Conservation (phyloP, 2,329 filamentous ascomycete genomes). For the Plectosphaerella plurivora region DNA sequence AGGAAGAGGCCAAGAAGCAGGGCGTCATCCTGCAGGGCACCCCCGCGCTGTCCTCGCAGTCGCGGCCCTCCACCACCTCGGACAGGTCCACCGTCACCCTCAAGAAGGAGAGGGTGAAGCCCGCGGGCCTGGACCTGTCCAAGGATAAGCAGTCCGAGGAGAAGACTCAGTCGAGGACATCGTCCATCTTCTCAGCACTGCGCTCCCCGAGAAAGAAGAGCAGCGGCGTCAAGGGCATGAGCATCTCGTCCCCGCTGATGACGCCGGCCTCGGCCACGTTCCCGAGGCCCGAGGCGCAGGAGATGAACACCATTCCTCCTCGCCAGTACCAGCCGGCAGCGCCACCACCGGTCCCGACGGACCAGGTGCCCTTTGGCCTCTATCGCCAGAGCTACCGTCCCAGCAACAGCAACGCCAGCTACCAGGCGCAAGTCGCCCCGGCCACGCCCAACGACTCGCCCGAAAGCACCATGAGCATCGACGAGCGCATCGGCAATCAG, state of each 20-base stretch:
- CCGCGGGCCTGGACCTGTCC: slow-evolving; percentile 43
- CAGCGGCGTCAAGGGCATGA: slow-evolving; percentile 47
- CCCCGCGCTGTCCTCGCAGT: slow-evolving; percentile 26
- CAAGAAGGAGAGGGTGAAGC: slow-evolving; percentile 45
- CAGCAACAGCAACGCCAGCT: slow-evolving; percentile 6
- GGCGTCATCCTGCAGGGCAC: slow-evolving; percentile 44
- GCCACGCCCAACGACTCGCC: slow-evolving; percentile 41
- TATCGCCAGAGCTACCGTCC: slow-evolving; percentile 10
- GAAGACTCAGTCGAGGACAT: slow-evolving; percentile 51
- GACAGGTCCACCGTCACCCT: slow-evolving; percentile 22
- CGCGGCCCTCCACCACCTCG: slow-evolving; percentile 18
- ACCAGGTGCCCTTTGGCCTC: slow-evolving; percentile 32
- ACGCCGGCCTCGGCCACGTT: slow-evolving; percentile 59
- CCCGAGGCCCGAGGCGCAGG: slow-evolving; percentile 47
- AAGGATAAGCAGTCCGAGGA: slow-evolving; percentile 31
- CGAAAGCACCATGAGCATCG: slow-evolving; percentile 47
- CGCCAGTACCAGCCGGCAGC: slow-evolving; percentile 54
- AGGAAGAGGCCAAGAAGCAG: slow-evolving; percentile 65
- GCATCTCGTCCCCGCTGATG: slow-evolving; percentile 62
- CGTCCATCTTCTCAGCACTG: slow-evolving; percentile 57
- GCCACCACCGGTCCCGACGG: slow-evolving; percentile 50
- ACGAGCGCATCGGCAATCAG: slow-evolving; percentile 47
- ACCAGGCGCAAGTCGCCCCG: slow-evolving; percentile 31
- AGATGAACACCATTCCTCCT: slow-evolving; percentile 54
- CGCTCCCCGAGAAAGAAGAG: slow-evolving; percentile 54